Conservation (phyloP, 2,329 filamentous ascomycete species). For the Nothopassalora personata region DNA sequence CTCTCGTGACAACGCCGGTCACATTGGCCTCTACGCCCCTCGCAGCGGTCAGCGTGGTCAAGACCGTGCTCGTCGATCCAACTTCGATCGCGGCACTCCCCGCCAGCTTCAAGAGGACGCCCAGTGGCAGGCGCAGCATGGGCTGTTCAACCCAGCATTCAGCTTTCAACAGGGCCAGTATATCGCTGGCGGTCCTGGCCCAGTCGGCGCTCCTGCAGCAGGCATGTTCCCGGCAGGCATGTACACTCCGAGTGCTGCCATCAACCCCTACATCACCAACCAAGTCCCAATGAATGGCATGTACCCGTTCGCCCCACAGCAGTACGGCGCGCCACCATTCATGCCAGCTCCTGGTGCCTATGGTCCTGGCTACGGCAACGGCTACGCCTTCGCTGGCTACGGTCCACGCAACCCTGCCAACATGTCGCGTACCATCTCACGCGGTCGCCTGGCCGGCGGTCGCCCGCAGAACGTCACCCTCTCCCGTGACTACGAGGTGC, state of each 20-base stretch:
- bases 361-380: constrained; percentile 1
- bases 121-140: constrained; percentile 5
- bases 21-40: constrained; percentile 80
- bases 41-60: constrained; percentile 64
- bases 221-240: not conserved
- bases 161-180: constrained; percentile 4
- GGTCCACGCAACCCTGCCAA: constrained; percentile 13
- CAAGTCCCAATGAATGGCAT: not conserved
- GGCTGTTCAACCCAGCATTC: not conserved
- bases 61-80: constrained; percentile 68
- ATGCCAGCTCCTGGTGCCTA: not conserved
- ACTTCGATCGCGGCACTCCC: constrained; percentile 74
- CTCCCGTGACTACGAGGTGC: constrained; percentile 1
- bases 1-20: constrained; percentile 79
- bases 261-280: not conserved
- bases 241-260: not conserved
- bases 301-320: not conserved
- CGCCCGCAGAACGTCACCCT: constrained; percentile 17
- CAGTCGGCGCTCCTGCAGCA: constrained; percentile 2
- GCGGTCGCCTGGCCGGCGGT: constrained; percentile 19
- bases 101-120: constrained; percentile 30
- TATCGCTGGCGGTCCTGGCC: constrained; percentile 2
- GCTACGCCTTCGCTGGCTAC: not conserved
- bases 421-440: constrained; percentile 16
- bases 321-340: not conserved